Percentiles rank a stretch among this genome's conserved stretches.
phyloP scores from a whole-genome alignment of 208 protist species.

The Wallacemonas sp. region DNA sequence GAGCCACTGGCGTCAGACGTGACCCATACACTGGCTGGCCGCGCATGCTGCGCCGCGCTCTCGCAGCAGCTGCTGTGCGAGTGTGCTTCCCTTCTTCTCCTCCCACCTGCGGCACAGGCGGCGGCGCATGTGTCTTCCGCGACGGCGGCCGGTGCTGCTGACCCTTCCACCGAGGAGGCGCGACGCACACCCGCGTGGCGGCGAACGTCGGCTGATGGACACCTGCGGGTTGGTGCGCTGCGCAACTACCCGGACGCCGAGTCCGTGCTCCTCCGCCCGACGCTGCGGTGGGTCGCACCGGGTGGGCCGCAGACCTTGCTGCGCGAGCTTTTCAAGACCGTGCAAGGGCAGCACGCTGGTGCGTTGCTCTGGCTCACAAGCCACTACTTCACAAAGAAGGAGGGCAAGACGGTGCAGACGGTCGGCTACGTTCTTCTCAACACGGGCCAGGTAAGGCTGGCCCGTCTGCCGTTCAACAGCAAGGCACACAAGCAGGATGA shows the following conservation, averaged over 20 bases:
- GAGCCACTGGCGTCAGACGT: constrained; percentile 8
- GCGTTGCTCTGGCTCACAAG: constrained; percentile 36
- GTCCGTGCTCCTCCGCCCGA: constrained; percentile 28
- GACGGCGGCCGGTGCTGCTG: not conserved
- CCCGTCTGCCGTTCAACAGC: constrained; percentile 30
- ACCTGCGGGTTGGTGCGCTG: constrained; percentile 22
- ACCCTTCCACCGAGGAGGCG: not conserved
- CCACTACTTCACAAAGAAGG: constrained; percentile 27
- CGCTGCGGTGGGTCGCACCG: constrained; percentile 42
- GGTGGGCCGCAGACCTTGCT: constrained; percentile 38
- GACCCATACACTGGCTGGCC: constrained; percentile 23
- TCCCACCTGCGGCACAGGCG: not conserved
- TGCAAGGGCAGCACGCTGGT: constrained; percentile 19
- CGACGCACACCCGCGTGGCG: not conserved
- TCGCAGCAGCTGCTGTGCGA: constrained; percentile 26
- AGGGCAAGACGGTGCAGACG: constrained; percentile 37
- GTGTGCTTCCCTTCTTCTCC: constrained; percentile 6
- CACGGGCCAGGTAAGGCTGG: constrained; percentile 22
- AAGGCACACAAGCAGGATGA: constrained; percentile 33
- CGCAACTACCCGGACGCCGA: constrained; percentile 15
- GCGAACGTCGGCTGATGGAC: not conserved
- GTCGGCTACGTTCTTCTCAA: constrained; percentile 43
- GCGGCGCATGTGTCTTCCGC: not conserved
- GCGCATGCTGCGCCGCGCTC: constrained; percentile 24
- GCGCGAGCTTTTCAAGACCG: constrained; percentile 17